A percentile compares a stretch with the other conserved stretches of the same genome.
Conservation (phyloP, 2,329 filamentous ascomycete species). For the Thelonectria olida region DNA sequence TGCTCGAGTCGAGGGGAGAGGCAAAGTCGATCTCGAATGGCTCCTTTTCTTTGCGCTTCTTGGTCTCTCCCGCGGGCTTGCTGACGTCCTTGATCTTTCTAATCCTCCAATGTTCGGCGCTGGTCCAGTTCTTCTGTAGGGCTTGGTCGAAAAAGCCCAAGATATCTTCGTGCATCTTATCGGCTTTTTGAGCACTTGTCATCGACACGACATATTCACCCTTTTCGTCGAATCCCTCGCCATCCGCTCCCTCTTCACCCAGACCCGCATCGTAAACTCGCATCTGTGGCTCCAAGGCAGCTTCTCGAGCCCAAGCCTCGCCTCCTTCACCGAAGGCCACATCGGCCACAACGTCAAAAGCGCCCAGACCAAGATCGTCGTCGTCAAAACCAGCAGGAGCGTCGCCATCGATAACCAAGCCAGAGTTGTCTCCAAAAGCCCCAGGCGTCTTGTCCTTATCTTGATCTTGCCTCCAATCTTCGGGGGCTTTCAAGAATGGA, state of each 20-base stretch:
- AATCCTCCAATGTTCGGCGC: conserved; percentile 98
- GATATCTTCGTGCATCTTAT: conserved; percentile 87
- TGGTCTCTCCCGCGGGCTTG: conserved; percentile 69
- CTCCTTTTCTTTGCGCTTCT: conserved; percentile 91
- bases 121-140: conserved; percentile 95
- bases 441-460: conserved; percentile 68
- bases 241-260: conserved; percentile 62
- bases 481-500: conserved; percentile 88
- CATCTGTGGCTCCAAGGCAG: conserved; percentile 86
- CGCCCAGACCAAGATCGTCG: conserved; percentile 77
- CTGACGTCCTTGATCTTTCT: conserved; percentile 84
- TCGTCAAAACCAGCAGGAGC: conserved; percentile 78
- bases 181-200: conserved; percentile 70
- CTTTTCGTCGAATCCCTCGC: conserved; percentile 59
- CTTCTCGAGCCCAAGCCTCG: conserved; percentile 93
- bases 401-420: conserved; percentile 87
- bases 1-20: conserved; percentile 73
- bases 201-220: conserved; percentile 84
- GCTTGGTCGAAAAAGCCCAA: conserved; percentile 98
- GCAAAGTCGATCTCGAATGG: conserved; percentile 94
- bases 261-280: conserved; percentile 75
- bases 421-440: conserved; percentile 73
- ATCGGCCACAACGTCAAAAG: conserved; percentile 75
- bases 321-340: conserved; percentile 94
- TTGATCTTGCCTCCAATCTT: conserved; percentile 81